These are phyloP conservation scores for Euryodendron excelsum DNA, from an alignment of 148 eudicot genomes.

Conservation along the genomic window DNA sequence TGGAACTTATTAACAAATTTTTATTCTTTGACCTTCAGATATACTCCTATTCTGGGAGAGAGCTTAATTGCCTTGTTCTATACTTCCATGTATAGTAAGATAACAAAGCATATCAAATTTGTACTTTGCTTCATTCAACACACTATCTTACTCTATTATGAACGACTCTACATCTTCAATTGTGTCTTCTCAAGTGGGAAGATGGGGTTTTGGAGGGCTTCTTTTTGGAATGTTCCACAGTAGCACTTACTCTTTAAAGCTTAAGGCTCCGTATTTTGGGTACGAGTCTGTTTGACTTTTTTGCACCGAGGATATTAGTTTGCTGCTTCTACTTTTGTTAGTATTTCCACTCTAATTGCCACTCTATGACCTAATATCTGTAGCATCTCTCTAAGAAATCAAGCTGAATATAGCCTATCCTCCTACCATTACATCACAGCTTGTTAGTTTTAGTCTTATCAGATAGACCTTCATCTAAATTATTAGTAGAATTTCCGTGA, in stretches of 20 bases:
- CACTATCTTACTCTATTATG: not conserved
- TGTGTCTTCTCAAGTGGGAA: not conserved
- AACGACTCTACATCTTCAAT: not conserved
- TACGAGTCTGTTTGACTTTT: not conserved
- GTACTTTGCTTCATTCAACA: not conserved
- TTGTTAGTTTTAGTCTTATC: not conserved
- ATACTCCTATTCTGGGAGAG: not conserved
- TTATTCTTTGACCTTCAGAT: not conserved
- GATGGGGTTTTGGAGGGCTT: not conserved
- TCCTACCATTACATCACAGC: not conserved
- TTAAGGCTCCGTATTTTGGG: not conserved
- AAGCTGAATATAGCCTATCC: not conserved
- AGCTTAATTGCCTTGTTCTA: not conserved
- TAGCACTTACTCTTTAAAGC: not conserved
- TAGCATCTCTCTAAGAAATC: not conserved
- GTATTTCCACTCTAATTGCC: not conserved
- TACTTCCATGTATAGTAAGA: not conserved
- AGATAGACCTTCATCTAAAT: too few species aligned
- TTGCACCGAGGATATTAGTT: not conserved
- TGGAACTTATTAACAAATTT: not conserved
- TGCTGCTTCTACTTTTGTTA: not conserved
- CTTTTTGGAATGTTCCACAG: not conserved
- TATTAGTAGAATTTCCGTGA: not conserved
- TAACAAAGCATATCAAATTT: not conserved
- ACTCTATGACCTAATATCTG: not conserved